A percentile compares a stretch with the other conserved stretches of the same genome.
phyloP scores from a whole-genome alignment of 345 rosid species.

The Euclidium syriacum region DNA sequence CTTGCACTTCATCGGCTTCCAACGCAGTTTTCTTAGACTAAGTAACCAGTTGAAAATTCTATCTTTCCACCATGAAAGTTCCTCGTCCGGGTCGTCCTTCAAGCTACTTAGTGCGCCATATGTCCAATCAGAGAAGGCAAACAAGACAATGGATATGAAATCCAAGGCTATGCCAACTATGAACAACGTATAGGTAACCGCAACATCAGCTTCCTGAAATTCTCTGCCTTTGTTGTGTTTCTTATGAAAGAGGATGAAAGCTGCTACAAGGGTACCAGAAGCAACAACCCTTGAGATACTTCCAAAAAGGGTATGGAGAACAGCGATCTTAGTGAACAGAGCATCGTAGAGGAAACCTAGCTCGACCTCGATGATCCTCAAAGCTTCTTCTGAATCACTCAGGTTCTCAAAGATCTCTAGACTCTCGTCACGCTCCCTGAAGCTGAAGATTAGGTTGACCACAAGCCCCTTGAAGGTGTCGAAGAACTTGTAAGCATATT shows the following conservation, averaged over 20 bases:
- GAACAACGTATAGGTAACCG: slow-evolving; percentile 43
- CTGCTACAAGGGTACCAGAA: slow-evolving; percentile 15
- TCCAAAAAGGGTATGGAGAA: slow-evolving; percentile 35
- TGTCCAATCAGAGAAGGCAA: slow-evolving; percentile 53
- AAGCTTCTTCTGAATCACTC: slow-evolving; percentile 26
- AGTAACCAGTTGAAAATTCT: slow-evolving; percentile 19
- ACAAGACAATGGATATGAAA: slow-evolving; percentile 32
- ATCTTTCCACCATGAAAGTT: not conserved
- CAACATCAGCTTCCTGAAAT: slow-evolving; percentile 29
- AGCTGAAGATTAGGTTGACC: slow-evolving; percentile 51
- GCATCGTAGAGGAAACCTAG: slow-evolving; percentile 59
- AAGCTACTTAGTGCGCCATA: slow-evolving; percentile 21
- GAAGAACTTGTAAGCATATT: slow-evolving; percentile 36
- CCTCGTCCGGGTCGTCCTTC: slow-evolving; percentile 1
- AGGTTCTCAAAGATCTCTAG: slow-evolving; percentile 31
- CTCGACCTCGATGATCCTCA: slow-evolving; percentile 48
- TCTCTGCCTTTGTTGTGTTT: slow-evolving; percentile 10
- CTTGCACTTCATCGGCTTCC: not conserved
- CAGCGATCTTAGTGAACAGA: slow-evolving; percentile 44
- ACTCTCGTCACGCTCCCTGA: slow-evolving; percentile 40
- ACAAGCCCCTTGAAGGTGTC: slow-evolving; percentile 46
- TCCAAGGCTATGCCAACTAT: slow-evolving; percentile 45
- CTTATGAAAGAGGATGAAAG: slow-evolving; percentile 35
- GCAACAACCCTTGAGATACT: slow-evolving; percentile 23
- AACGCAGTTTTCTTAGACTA: slow-evolving; percentile 4